Evolutionary conservation across 2,329 filamentous ascomycete genomes (phyloP), one percentile per base, ranked within the genome.

Genomic region (Calonectria naviculata): DNA sequence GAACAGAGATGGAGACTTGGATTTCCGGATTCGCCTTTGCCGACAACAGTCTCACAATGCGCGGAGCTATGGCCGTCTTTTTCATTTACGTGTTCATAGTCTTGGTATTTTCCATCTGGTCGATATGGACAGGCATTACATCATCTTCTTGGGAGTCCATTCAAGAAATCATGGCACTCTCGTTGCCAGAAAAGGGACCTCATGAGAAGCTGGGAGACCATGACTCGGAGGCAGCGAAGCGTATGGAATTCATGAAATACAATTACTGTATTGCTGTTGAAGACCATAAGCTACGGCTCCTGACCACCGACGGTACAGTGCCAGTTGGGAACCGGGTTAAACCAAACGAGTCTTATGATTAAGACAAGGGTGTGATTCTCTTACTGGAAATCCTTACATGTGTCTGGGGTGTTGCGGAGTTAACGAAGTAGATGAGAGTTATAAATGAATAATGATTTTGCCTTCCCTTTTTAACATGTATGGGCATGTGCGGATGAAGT

Each of bases 1-100:
- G 21, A 6, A 56, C 65, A 0, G 75, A 76, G 21, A 75, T 75
- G 74, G 71, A 76, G 47, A 75, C 74, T 1, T 75, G 73, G 73
- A 63, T 76, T 0, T 75, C 74, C 0, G 73, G 75, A 0, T 76
- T 67, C n/a, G 73, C 74, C 1, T 75, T 75, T 58, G 71, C 71
- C 8, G 68, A 71, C 17, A 71, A 65, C 31, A 68, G 65, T n/a
- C 46, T 71, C 9, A 71, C 71, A 4, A 72, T 71, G 60, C 58
- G 38, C 12, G 64, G 49, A 13, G 68, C 68, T 12, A 65, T 65
- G 65, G 68, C 34, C 2, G 71, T 68, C 5, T 71, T 71, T 26
- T 71, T 65, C 29, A 10, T 68, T 10, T 71, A 72, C 38, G 65
- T 67, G 1, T 29, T 65, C 2, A 29, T 71, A 3, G 68, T 71